phyloP scores from a whole-genome alignment of 1,284 basidiomycete genomes.

The Phylloporus sp. region DNA sequence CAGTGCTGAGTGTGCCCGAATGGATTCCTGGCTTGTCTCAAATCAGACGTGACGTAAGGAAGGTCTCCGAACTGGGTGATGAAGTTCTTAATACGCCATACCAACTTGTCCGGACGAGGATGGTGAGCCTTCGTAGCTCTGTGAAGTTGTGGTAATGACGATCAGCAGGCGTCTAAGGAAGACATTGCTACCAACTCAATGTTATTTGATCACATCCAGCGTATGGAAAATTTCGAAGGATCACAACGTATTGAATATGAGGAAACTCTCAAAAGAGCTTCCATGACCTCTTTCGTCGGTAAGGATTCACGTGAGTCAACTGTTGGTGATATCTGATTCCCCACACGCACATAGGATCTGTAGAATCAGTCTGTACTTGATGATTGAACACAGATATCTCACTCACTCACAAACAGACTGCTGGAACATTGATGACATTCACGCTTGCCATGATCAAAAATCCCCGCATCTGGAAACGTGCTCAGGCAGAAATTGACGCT shows the following conservation, averaged over 20 bases:
- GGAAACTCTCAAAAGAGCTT: slow-evolving; percentile 11
- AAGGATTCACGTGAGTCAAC: neutral
- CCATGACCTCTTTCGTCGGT: slow-evolving; percentile 13
- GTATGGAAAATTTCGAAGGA: slow-evolving; percentile 15
- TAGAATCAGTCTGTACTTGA: neutral
- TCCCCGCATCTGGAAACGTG: neutral
- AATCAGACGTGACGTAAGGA: neutral
- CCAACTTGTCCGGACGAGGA: neutral
- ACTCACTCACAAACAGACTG: neutral
- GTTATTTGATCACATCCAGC: slow-evolving; percentile 19
- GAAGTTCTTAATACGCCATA: slow-evolving; percentile 10
- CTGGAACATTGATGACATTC: neutral
- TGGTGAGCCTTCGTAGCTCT: slow-evolving; percentile 6
- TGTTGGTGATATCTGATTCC: neutral
- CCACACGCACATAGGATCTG: neutral
- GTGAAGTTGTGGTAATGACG: neutral
- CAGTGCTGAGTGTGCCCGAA: too few species aligned
- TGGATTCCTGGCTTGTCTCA: slow-evolving; percentile 9
- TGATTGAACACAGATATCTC: neutral
- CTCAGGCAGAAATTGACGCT: neutral
- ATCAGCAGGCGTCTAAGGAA: neutral
- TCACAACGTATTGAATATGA: slow-evolving; percentile 4
- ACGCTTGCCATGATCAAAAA: too few species aligned
- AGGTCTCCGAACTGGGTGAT: neutral
- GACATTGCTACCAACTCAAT: slow-evolving; percentile 5